Evolutionary conservation across 2,329 filamentous ascomycete genomes (phyloP), one percentile per base, ranked within the genome.

Genomic region (Stagonosporopsis cucurbitacearum): DNA sequence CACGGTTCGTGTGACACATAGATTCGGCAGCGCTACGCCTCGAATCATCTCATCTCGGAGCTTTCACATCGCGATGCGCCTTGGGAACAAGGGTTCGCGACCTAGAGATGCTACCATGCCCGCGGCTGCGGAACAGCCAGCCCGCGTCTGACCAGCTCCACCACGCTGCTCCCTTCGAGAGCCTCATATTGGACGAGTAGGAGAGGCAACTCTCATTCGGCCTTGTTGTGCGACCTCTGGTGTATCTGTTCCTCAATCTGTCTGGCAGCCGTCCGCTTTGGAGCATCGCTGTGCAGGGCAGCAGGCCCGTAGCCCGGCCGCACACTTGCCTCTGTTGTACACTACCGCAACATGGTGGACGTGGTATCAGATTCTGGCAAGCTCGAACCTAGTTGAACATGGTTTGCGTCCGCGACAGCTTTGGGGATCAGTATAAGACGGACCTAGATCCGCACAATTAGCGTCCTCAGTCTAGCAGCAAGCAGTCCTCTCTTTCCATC

Each of bases 101-200:
- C 71, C 67, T 70, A 60, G 62, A 65, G 60, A 70, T 75, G 74
- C 72, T 75, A 76, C 75, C 76, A 76, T 75, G 70, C 61, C 70
- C 75, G 75, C 73, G 76, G 75, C 72, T 74, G 72, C 76, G 75
- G 77, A 71, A 70, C 65, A 71, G 63, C 63, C 74, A 73, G 74
- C 72, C 75, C 68, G 70, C 68, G 75, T 75, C 66, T 70, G 72
- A 72, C 66, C 69, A 74, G 67, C 63, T 70, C 70, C 62, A 62
- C 70, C 63, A 54, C 54, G 61, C 50, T 47, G 64, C 64, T 68
- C 69, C 67, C 57, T 63, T 62, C 44, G 61, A 61, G 62, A 62
- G 56, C 55, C 56, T 58, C 60, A 65, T 64, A 57, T 57, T 54
- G 59, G 54, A 57, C 59, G 58, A 60, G 64, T 62, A 56, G 63